Evolutionary conservation across 2,329 filamentous ascomycete species (phyloP).

Genomic region (Atkinsonella texensis): DNA sequence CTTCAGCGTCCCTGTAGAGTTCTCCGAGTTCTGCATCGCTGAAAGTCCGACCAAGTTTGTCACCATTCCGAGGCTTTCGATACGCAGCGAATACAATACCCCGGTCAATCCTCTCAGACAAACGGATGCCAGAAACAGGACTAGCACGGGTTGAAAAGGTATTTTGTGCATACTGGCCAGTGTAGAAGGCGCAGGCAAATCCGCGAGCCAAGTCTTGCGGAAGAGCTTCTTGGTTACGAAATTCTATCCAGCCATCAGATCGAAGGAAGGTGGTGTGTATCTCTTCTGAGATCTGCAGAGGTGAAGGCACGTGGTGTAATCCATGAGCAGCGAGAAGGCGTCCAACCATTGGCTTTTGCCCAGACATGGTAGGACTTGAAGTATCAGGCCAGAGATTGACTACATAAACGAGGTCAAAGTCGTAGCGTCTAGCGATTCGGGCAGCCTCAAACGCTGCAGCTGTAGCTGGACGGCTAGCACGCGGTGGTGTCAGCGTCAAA

Average conservation of each 20-base stretch:
- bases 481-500: constrained; percentile 33
- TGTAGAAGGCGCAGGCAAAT: constrained; percentile 42
- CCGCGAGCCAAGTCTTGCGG: constrained; percentile 36
- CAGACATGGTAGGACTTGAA: constrained; percentile 7
- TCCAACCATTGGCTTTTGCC: constrained; percentile 26
- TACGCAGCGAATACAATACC: constrained; percentile 47
- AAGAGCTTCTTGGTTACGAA: constrained; percentile 30
- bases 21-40: constrained; percentile 29
- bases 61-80: constrained; percentile 30
- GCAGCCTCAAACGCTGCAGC: constrained; percentile 42
- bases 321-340: constrained; percentile 44
- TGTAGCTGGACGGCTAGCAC: constrained; percentile 30
- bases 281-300: constrained; percentile 37
- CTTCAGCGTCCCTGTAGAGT: constrained; percentile 37
- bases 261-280: constrained; percentile 40
- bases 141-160: constrained; percentile 14
- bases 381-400: constrained; percentile 43
- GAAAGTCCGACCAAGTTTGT: constrained; percentile 22
- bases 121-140: constrained; percentile 14
- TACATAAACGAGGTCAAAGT: constrained; percentile 47
- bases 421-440: constrained; percentile 41
- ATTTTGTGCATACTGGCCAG: constrained; percentile 22
- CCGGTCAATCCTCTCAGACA: constrained; percentile 26
- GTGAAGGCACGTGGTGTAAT: constrained; percentile 35
- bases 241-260: constrained; percentile 40